Evolutionary conservation across 148 eudicot species (phyloP).

Genomic region (Vaccinium vitisidaea): DNA sequence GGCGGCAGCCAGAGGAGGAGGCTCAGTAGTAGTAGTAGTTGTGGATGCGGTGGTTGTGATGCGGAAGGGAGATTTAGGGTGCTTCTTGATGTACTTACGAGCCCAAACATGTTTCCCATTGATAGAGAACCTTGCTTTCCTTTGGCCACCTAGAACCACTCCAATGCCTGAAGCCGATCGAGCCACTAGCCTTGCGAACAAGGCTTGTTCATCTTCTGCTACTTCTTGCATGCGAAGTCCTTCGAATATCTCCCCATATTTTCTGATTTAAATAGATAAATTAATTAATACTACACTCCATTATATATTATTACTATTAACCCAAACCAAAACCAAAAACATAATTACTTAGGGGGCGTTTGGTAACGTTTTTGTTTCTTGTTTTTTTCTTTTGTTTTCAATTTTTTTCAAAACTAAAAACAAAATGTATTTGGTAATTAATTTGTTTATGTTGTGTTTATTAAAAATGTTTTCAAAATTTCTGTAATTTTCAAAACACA

Average conservation of each 20-base stretch:
- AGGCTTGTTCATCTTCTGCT: neutral
- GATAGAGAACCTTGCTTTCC: neutral
- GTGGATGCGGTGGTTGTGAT: neutral
- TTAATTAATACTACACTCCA: too few relatives aligned
- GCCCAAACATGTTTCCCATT: conserved; percentile 5
- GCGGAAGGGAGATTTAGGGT: neutral
- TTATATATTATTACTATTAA: too few relatives aligned
- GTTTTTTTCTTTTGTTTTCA: too few relatives aligned
- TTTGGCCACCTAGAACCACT: neutral
- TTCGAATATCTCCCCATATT: neutral
- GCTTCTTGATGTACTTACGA: conserved; percentile 1
- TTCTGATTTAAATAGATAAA: neutral
- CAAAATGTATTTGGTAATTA: too few relatives aligned
- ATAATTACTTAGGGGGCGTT: too few relatives aligned
- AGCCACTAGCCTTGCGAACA: neutral
- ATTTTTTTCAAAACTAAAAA: too few relatives aligned
- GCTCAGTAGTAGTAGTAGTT: neutral
- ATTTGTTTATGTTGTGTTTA: too few relatives aligned
- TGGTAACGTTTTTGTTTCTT: too few relatives aligned
- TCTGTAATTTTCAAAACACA: too few relatives aligned
- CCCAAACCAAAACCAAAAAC: too few relatives aligned
- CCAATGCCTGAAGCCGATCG: neutral
- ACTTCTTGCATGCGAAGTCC: neutral
- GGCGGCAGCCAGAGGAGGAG: too few relatives aligned
- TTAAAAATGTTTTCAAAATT: too few relatives aligned